Evolutionary conservation across 192 early-diverging fungal species (phyloP), one percentile per base, ranked within the genome.

Genomic region (Entomortierella parvispora): DNA sequence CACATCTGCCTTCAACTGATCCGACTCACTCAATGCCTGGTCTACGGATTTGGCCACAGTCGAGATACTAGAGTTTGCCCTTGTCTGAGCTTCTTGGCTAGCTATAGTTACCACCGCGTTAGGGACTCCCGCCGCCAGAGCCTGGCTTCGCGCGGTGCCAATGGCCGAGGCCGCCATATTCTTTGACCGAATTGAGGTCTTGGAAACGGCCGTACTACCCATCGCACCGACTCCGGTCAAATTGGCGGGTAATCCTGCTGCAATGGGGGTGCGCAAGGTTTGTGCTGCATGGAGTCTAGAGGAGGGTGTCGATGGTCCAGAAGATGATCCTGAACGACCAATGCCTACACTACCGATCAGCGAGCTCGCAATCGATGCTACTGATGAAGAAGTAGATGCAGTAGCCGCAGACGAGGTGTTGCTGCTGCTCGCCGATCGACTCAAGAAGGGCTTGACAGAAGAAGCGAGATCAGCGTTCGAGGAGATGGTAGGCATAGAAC

Each of bases 141-240:
- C 66, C 28, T 77, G 74, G 22, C 28, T 66, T 17, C 74, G 67
- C 2, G 74, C 74, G 0, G 60, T 46, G 0, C 74, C 74, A 40
- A 77, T 77, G 0, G 74, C 74, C 2, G 74, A 77, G 0, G 74
- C 47, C 0, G 74, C 74, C 74, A 77, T 68, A 25, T 57, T 68
- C 43, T 65, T 62, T 18, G 74, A 77, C 12, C 65, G 53, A 20
- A 68, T 12, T 4, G 74, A 68, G 0, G 61, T 48, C 42, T 64
- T 77, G 10, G 74, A 77, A 2, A 77, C 65, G 4, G 74, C 44
- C 2, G 74, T 68, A 32, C 34, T 62, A 23, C 74, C 66, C 74
- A 77, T 64, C 3, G 74, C 74, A 3, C 74, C 66, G 1, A 63
- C 61, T 6, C 74, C 74, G 18, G 59, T 50, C n/a, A 68, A 28